Percentiles rank a stretch among this genome's conserved stretches.
Evolutionary conservation across 2,329 filamentous ascomycete species (phyloP).

Genomic region (Phaeoacremonium minimum): DNA sequence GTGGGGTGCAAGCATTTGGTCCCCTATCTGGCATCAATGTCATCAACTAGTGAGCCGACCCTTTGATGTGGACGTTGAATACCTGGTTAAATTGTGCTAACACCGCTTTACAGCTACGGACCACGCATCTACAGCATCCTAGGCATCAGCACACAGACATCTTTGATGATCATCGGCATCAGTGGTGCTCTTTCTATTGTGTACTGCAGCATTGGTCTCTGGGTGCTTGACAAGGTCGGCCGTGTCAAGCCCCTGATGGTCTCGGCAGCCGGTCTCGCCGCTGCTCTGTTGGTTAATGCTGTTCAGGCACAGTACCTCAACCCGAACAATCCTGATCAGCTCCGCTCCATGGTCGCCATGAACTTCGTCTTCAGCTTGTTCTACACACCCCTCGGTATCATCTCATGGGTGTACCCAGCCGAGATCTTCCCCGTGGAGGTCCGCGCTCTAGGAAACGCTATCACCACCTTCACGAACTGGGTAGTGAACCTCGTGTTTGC

Average conservation of each 20-base stretch:
- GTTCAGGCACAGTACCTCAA: conserved; percentile 19
- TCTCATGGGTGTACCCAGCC: conserved; percentile 32
- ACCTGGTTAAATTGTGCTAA: not conserved
- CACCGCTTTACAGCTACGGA: not conserved
- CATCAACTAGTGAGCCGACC: conserved; percentile 38
- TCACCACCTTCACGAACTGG: conserved; percentile 24
- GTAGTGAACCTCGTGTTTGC: conserved; percentile 37
- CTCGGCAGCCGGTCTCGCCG: conserved; percentile 22
- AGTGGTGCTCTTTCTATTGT: conserved; percentile 42
- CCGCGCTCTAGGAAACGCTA: conserved; percentile 19
- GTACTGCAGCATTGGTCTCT: conserved; percentile 41
- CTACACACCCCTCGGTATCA: conserved; percentile 33
- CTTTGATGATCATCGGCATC: conserved; percentile 46
- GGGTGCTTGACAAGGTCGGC: conserved; percentile 38
- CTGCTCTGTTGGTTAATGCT: conserved; percentile 20
- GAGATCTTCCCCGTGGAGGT: conserved; percentile 33
- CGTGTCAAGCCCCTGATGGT: conserved; percentile 43
- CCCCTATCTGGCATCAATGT: conserved; percentile 42
- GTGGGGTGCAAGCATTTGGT: conserved; percentile 42
- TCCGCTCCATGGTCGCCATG: conserved; percentile 23
- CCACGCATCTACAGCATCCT: conserved; percentile 34
- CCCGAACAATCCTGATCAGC: conserved; percentile 15
- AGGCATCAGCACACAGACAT: conserved; percentile 35
- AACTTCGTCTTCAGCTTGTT: conserved; percentile 12
- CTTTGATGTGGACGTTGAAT: no score